Conservation (phyloP, 208 protist genomes). For the Leptomonas seymouri region DNA sequence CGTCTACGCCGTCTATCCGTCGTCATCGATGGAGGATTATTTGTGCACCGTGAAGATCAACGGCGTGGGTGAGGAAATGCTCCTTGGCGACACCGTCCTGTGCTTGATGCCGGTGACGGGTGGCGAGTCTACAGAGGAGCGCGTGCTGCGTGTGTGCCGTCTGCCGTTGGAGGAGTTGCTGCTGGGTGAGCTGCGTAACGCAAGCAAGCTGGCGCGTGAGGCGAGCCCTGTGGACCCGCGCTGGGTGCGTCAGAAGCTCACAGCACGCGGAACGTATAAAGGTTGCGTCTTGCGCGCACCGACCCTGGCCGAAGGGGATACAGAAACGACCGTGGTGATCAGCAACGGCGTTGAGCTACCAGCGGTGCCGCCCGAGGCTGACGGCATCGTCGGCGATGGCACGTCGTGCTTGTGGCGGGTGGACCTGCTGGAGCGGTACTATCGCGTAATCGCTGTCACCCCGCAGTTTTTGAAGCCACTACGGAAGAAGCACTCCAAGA, state of each 20-base stretch:
- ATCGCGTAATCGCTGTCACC: conserved; percentile 55
- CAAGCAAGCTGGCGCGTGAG: conserved; percentile 53
- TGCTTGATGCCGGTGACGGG: conserved; percentile 4
- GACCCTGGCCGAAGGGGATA: background rate
- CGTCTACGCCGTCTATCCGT: conserved; percentile 1
- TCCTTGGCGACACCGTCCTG: conserved; percentile 16
- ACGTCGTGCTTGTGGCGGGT: conserved; percentile 62
- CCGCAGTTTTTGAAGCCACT: conserved; percentile 49
- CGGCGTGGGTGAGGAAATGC: conserved; percentile 10
- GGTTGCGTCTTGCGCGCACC: conserved; percentile 16
- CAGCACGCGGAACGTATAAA: background rate
- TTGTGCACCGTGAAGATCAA: conserved; percentile 15
- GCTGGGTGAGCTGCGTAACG: conserved; percentile 56
- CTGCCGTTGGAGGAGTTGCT: conserved; percentile 65
- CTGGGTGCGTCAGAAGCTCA: conserved; percentile 47
- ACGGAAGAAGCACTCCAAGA: conserved; percentile 47
- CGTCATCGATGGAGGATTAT: conserved; percentile 15
- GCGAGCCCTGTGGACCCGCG: conserved; percentile 35
- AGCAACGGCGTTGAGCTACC: conserved; percentile 21
- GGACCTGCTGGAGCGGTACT: conserved; percentile 19
- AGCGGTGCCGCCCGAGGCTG: conserved; percentile 28
- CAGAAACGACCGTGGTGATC: background rate
- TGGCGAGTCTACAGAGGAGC: background rate
- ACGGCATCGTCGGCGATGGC: conserved; percentile 52
- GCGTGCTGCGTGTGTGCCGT: conserved; percentile 38